Conservation (phyloP, 2,329 filamentous ascomycete species). For the Gnomoniopsis smithogilvyi region DNA sequence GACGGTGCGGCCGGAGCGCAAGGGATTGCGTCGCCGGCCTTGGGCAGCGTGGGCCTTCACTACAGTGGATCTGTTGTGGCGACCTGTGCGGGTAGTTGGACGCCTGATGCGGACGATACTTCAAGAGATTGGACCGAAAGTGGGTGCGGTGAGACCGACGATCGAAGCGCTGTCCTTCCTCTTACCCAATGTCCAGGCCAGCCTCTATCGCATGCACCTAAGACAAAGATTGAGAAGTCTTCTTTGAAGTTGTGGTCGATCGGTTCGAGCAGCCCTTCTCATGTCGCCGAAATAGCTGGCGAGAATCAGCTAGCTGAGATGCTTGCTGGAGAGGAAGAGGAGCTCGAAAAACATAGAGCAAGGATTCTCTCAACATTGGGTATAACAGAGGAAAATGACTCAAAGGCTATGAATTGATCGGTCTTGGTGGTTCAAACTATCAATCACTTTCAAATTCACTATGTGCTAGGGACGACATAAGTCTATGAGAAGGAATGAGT, state of each 20-base stretch:
- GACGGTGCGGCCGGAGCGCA: slow-evolving; percentile 28
- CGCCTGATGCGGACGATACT: slow-evolving; percentile 22
- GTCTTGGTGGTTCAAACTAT: no score
- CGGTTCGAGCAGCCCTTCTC: slow-evolving; percentile 4
- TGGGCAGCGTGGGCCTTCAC: slow-evolving; percentile 51
- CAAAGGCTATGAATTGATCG: no score
- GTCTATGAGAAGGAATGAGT: no score
- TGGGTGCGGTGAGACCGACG: no score
- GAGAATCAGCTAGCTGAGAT: background rate
- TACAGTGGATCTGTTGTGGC: slow-evolving; percentile 52
- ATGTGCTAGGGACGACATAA: no score
- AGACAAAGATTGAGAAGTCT: slow-evolving; percentile 33
- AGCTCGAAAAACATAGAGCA: slow-evolving; percentile 3
- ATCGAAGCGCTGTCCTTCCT: slow-evolving; percentile 6
- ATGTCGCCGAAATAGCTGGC: background rate
- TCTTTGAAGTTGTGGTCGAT: slow-evolving; percentile 45
- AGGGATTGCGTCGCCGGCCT: slow-evolving; percentile 25
- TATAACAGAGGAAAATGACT: background rate
- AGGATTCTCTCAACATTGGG: background rate
- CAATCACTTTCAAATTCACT: no score
- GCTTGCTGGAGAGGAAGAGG: background rate
- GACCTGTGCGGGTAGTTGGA: slow-evolving; percentile 56
- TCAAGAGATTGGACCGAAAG: background rate
- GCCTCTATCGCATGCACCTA: background rate
- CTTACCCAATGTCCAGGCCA: background rate